Base-by-base conservation (phyloP, 2,329 filamentous ascomycete species). In the Arachnomyces sp. region DNA sequence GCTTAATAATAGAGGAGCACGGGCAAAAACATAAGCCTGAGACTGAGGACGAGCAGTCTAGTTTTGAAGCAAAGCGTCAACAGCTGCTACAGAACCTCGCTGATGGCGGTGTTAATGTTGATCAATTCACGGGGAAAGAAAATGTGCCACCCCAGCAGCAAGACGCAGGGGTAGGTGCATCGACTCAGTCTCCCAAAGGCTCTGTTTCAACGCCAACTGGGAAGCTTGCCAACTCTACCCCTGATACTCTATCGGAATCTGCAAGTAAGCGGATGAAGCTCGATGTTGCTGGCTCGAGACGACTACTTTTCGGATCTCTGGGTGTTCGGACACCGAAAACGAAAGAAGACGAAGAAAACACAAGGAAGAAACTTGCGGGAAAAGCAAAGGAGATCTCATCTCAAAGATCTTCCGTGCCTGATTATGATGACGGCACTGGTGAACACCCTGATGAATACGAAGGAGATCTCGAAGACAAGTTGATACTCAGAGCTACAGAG, bases 401-500 rank as follows among this genome's bases (percentile, higher is more conserved):
- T 16, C 45, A 59, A 14, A 49, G 53, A 17, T 48, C 54, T 20
- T 42, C 56, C 15, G 49, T 53, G 6, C 43, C 49, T 28, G 53
- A 34, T 33, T 28, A 49, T 16, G 52, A 56, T 15, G 54, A 52
- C 2, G 5, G 9, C 9, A 25, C 9, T 25, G 20, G 9, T 25
- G 44, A 39, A 7, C 28, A 40, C 39, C 59, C 65, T 12, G 60
- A 66, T 18, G 66, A 74, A 33, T 71, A 77, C 33, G 64, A 73
- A 1, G 72, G 83, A 20, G 72, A 76, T 15, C 95, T 89, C 89
- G 77, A 77, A 49, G 66, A 76, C 3, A 86, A 79, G 49, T 81
- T 95, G 44, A 73, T 68, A 8, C 78, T 94, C 45, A 74, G 76
- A 16, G 89, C 86, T 15, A 84, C 93, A 1, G 90, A 96, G 59